A percentile compares a stretch with the other conserved stretches of the same genome.
Evolutionary conservation across 1,139 yeast species (phyloP).

Genomic region (Yamadazyma triangularis): DNA sequence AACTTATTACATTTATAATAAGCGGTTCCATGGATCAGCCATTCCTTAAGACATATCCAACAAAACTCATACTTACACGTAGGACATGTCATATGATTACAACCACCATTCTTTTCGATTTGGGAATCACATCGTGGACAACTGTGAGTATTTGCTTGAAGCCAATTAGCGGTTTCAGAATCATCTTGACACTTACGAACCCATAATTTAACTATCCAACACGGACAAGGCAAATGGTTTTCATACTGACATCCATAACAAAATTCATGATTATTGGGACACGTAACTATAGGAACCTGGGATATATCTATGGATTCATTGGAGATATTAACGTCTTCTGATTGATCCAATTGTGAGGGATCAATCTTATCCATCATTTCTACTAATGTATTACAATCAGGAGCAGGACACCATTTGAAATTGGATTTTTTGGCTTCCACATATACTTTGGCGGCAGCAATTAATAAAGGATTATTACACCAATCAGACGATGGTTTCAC

Average conservation of each 20-base stretch:
- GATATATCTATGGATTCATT: constrained; percentile 26
- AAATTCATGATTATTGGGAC: constrained; percentile 65
- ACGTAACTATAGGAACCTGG: constrained; percentile 59
- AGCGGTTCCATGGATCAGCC: constrained; percentile 68
- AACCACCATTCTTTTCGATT: constrained; percentile 90
- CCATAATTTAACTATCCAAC: constrained; percentile 71
- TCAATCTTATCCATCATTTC: constrained; percentile 9
- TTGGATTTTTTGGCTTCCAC: constrained; percentile 47
- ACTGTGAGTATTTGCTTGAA: constrained; percentile 77
- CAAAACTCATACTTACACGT: constrained; percentile 81
- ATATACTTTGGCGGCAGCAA: constrained; percentile 39
- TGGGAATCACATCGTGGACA: constrained; percentile 66
- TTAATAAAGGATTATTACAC: constrained; percentile 15
- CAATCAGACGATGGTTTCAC: neutral
- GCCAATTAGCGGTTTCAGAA: constrained; percentile 87
- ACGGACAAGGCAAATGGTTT: constrained; percentile 82
- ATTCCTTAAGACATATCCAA: constrained; percentile 83
- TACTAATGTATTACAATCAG: constrained; percentile 58
- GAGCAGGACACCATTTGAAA: constrained; percentile 80
- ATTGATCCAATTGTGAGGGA: too few relatives aligned
- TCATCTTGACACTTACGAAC: constrained; percentile 78
- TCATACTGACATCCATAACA: constrained; percentile 76
- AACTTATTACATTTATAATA: constrained; percentile 68
- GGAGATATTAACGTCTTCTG: too few relatives aligned
- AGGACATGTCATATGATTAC: constrained; percentile 91